A percentile compares a stretch with the other conserved stretches of the same genome.
Conservation (phyloP, 1,284 basidiomycete species). For the Phellopilus nigrolimitatus region DNA sequence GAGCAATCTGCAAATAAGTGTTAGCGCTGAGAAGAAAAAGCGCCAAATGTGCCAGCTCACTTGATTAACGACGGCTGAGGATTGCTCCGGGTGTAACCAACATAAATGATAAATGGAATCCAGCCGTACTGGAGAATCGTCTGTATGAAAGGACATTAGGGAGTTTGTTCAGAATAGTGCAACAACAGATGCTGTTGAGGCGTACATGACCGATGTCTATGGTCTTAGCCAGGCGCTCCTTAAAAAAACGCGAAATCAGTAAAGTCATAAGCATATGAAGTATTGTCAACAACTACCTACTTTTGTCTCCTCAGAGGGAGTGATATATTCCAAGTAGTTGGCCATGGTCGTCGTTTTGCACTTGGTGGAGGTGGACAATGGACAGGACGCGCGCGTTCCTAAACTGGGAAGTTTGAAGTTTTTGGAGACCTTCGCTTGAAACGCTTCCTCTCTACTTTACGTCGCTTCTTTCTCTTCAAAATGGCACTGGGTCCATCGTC, state of each 20-base stretch:
- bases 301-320: slow-evolving; percentile 73
- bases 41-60: slow-evolving; percentile 43
- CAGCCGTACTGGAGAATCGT: slow-evolving; percentile 87
- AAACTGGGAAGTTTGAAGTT: slow-evolving; percentile 30
- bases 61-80: slow-evolving; percentile 93
- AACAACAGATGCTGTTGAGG: slow-evolving; percentile 23
- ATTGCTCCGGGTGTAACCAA: slow-evolving; percentile 85
- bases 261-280: not conserved
- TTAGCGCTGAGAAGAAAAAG: slow-evolving; percentile 13
- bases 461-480: slow-evolving; percentile 25
- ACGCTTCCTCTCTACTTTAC: too few species aligned
- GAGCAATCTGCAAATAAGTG: slow-evolving; percentile 58
- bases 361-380: slow-evolving; percentile 24
- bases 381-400: slow-evolving; percentile 25
- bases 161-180: slow-evolving; percentile 1
- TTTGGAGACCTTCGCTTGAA: slow-evolving; percentile 26
- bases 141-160: slow-evolving; percentile 36
- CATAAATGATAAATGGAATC: slow-evolving; percentile 92
- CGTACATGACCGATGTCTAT: slow-evolving; percentile 76
- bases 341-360: slow-evolving; percentile 49
- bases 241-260: slow-evolving; percentile 4
- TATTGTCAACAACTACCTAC: slow-evolving; percentile 34
- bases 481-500: slow-evolving; percentile 68
- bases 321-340: slow-evolving; percentile 9
- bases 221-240: slow-evolving; percentile 78